phyloP scores from a whole-genome alignment of 2,329 filamentous ascomycete species.

The Phyllosticta paracitricarpa region DNA sequence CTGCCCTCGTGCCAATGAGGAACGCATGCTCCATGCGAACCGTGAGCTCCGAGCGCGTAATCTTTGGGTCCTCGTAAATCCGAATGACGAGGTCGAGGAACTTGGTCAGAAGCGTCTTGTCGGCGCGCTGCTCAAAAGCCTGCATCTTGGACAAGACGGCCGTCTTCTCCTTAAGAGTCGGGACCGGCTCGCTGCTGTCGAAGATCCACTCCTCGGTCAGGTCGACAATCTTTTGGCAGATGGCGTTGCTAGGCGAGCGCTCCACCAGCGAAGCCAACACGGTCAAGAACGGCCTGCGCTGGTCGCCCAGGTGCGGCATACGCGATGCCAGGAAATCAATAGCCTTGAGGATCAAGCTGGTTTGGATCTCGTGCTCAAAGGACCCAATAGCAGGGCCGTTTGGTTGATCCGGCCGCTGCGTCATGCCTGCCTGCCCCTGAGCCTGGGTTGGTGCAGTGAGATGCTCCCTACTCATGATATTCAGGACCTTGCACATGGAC shows the following conservation, averaged over 20 bases:
- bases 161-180: conserved; percentile 96
- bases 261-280: conserved; percentile 92
- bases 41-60: conserved; percentile 87
- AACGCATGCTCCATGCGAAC: conserved; percentile 98
- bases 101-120: conserved; percentile 77
- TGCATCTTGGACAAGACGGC: conserved; percentile 99
- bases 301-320: conserved; percentile 87
- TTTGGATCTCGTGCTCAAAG: conserved; percentile 80
- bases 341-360: conserved; percentile 84
- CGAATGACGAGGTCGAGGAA: conserved; percentile 94
- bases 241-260: conserved; percentile 74
- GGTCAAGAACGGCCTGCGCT: conserved; percentile 84
- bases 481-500: conserved; percentile 80
- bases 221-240: conserved; percentile 85
- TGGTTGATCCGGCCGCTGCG: conserved; percentile 44
- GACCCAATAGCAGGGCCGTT: conserved; percentile 52
- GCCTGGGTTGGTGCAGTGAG: conserved; percentile 53
- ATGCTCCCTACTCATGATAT: conserved; percentile 85
- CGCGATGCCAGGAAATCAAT: conserved; percentile 86
- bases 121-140: conserved; percentile 76
- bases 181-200: conserved; percentile 86
- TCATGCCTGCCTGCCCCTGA: conserved; percentile 20
- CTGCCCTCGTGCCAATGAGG: conserved; percentile 83
- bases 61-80: conserved; percentile 96
- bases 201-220: conserved; percentile 98